Conservation (phyloP, 768 basidiomycete genomes). For the Pleurotus djamor region DNA sequence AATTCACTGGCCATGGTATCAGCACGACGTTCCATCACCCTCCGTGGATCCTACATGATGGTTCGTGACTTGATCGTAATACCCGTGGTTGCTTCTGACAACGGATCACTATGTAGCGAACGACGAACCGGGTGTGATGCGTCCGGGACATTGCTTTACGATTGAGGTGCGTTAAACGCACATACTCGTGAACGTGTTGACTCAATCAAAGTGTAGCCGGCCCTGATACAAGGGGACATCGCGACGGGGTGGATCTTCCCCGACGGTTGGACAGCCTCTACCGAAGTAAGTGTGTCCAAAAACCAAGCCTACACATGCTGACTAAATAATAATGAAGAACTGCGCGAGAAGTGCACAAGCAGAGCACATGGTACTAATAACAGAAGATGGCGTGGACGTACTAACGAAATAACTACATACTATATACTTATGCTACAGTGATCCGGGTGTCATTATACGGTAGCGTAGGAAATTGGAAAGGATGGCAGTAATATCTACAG, state of each 20-base stretch:
- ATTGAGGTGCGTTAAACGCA: conserved; percentile 60
- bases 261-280: conserved; percentile 93
- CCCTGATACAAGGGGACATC: conserved; percentile 72
- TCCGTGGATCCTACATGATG: conserved; percentile 81
- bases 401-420: not conserved
- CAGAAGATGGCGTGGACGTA: conserved; percentile 4
- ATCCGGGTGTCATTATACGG: conserved; percentile 43
- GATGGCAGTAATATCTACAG: conserved; percentile 58
- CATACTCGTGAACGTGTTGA: no score
- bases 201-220: conserved; percentile 44
- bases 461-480: conserved; percentile 65
- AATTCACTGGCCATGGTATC: conserved; percentile 88
- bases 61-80: conserved; percentile 37
- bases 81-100: not conserved
- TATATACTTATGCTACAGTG: conserved; percentile 10
- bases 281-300: conserved; percentile 51
- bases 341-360: conserved; percentile 83
- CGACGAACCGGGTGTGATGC: conserved; percentile 80
- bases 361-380: conserved; percentile 76
- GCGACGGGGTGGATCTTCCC: conserved; percentile 77
- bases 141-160: conserved; percentile 87
- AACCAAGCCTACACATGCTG: no score
- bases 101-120: conserved; percentile 50
- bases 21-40: conserved; percentile 75
- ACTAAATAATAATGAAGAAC: conserved; percentile 39